phyloP scores from a whole-genome alignment of 116 monocot genomes.

The Dioscorea cayenensis region DNA sequence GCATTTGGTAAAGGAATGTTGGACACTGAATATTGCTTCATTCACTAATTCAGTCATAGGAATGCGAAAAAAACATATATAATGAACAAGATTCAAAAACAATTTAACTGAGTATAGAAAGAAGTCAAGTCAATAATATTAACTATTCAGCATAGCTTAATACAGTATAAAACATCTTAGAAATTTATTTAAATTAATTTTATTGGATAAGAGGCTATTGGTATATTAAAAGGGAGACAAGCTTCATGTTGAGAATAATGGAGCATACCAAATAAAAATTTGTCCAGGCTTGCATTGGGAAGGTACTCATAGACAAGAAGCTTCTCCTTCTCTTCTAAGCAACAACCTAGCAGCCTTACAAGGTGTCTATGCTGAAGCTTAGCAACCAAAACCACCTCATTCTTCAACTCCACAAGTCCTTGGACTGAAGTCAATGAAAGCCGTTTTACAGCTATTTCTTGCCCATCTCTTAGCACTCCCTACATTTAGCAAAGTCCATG shows the following conservation, averaged over 20 bases:
- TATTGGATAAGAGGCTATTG: too few species aligned
- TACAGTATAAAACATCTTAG: too few species aligned
- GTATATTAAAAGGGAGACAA: background rate
- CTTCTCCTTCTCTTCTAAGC: slow-evolving; percentile 31
- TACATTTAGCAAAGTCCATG: background rate
- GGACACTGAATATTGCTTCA: too few species aligned
- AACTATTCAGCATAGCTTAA: too few species aligned
- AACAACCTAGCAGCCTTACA: slow-evolving; percentile 28
- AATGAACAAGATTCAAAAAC: too few species aligned
- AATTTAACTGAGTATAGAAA: too few species aligned
- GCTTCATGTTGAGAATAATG: background rate
- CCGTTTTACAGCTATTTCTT: slow-evolving; percentile 42
- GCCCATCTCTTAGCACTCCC: slow-evolving; percentile 21
- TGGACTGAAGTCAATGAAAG: slow-evolving; percentile 26
- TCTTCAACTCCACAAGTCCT: slow-evolving; percentile 28
- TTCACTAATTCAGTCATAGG: too few species aligned
- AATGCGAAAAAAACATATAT: too few species aligned
- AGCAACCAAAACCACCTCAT: slow-evolving; percentile 34
- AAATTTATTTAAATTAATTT: too few species aligned
- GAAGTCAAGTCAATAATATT: too few species aligned
- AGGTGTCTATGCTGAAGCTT: slow-evolving; percentile 45
- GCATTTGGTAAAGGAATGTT: too few species aligned
- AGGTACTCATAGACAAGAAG: slow-evolving; percentile 42
- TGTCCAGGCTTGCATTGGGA: slow-evolving; percentile 34
- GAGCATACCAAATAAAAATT: slow-evolving; percentile 20